Base-by-base conservation (phyloP, 129 eudicot genomes). In the Artemisia argyi region DNA sequence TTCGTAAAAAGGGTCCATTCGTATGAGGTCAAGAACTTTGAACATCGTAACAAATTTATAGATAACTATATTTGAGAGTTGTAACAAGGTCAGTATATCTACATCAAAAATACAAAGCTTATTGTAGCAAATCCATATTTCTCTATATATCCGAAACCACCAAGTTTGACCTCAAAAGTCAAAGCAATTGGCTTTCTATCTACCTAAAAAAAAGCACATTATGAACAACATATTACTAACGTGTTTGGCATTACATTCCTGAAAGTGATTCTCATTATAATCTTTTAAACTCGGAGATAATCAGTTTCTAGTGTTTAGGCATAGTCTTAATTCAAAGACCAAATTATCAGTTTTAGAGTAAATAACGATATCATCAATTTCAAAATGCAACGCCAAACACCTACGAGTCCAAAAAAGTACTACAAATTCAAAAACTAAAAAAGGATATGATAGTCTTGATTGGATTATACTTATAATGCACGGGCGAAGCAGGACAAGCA, bases 391-490 rank as follows among this genome's bases (percentile, higher is more conserved):
- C 10, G 46, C 46, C 46, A 39, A 39, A 39, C 46, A 39, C 46
- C 10, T 39, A 39, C 9, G 46, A 39, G 46, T 67, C 11, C 60
- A 49, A 52, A 49, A 14, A 50, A 0, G 11, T 18, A 2, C 26
- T 24, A 24, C 26, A 24, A 24, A 24, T 24, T 24, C 26, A 24
- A 24, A 24, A 24, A 24, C 16, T 22, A 18, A 64, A 20, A 18
- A 89, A 87, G 96, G 96, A 90, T 87, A 90, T 90, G 79, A 90
- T 90, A 51, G 96, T 90, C 78, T 90, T 90, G 79, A 90, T 91
- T 26, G 97, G 97, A 69, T 90, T 90, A 55, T 87, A 83, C 91
- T 90, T 90, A 78, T 90, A 90, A 83, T 90, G 94, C 73, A 87
- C 94, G 50, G 97, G 97, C 11, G 97, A 90, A 3, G 97, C 97